phyloP scores from a whole-genome alignment of 225 moss, liverwort and hornwort genomes.

The Lunularia cruciata region DNA sequence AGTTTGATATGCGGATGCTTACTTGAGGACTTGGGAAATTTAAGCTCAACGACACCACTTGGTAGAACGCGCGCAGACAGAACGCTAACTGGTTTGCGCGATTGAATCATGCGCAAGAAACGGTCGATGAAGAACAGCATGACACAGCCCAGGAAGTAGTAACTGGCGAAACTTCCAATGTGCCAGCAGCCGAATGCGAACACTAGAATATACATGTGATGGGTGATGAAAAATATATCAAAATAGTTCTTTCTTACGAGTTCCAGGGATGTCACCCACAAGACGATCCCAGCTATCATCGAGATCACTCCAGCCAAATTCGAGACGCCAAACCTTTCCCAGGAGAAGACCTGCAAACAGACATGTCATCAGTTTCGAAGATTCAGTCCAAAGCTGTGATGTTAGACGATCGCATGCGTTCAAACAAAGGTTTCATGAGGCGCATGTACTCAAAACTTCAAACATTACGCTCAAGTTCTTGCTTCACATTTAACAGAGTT shows the following conservation, averaged over 20 bases:
- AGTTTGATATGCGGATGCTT: constrained; percentile 2
- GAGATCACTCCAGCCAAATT: constrained; percentile 56
- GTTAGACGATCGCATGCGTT: too few species aligned
- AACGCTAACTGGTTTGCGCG: constrained; percentile 40
- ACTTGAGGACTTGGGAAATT: constrained; percentile 55
- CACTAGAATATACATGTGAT: constrained; percentile 57
- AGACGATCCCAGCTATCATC: constrained; percentile 47
- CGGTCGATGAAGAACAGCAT: constrained; percentile 62
- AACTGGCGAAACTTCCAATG: constrained; percentile 51
- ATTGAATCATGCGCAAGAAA: constrained; percentile 55
- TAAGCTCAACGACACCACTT: constrained; percentile 53
- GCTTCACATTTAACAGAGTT: not conserved
- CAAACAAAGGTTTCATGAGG: too few species aligned
- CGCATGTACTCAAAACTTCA: too few species aligned
- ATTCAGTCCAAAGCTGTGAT: not conserved
- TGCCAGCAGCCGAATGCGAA: constrained; percentile 62
- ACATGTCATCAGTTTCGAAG: not conserved
- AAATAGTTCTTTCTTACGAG: constrained; percentile 42
- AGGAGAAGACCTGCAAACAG: constrained; percentile 36
- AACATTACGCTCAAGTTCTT: not conserved
- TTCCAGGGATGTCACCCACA: constrained; percentile 56
- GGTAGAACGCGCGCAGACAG: constrained; percentile 47
- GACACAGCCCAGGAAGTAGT: constrained; percentile 48
- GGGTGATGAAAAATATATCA: constrained; percentile 48
- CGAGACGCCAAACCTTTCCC: constrained; percentile 45